phyloP scores from a whole-genome alignment of 345 rosid genomes.

The Eucalyptus rudis region DNA sequence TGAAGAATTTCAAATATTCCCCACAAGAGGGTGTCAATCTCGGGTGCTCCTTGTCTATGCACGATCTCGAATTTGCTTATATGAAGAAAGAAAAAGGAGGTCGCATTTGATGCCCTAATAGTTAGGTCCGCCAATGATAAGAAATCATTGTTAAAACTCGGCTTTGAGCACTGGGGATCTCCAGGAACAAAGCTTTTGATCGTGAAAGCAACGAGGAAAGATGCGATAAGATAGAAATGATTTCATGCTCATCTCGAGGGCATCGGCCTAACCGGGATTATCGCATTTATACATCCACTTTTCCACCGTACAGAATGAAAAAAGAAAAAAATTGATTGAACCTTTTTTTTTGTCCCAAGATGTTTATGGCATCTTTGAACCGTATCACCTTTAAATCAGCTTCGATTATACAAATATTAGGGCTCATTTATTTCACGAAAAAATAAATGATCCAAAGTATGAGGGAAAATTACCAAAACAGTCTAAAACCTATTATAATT shows the following conservation, averaged over 20 bases:
- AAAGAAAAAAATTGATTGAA: background rate
- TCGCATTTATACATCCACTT: background rate
- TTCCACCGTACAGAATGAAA: background rate
- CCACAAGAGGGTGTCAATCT: background rate
- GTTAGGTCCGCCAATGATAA: background rate
- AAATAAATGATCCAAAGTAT: background rate
- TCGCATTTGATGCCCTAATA: background rate
- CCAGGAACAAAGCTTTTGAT: background rate
- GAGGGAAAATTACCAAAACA: background rate
- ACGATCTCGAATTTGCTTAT: background rate
- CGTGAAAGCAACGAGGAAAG: background rate
- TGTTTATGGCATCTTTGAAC: background rate
- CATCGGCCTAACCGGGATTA: background rate
- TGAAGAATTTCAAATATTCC: background rate
- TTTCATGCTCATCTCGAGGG: background rate
- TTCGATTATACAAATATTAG: background rate
- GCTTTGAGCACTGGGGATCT: background rate
- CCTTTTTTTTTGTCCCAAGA: background rate
- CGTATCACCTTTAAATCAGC: background rate
- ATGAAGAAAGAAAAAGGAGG: background rate
- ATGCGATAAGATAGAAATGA: background rate
- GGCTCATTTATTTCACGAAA: background rate
- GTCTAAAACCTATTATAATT: background rate
- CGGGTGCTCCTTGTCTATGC: background rate
- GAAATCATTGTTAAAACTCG: background rate